Evolutionary conservation across 331 rosid species (phyloP), one percentile per base, ranked within the genome.

Genomic region (Saraca asoca): DNA sequence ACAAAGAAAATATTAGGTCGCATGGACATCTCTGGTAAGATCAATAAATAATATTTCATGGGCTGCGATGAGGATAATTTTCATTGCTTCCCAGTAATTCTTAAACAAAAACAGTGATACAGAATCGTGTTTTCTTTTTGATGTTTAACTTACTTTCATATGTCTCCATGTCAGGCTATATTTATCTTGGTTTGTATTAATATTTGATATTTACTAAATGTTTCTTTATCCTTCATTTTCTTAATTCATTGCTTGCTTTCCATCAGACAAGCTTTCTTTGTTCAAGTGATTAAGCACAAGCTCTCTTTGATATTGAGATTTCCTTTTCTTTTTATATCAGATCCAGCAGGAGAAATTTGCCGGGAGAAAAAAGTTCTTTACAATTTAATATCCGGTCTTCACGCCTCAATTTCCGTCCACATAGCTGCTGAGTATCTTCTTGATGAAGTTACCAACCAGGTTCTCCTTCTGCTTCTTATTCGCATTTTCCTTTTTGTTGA

Each of bases 321-420:
- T 33, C 12, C 66, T 14, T 24, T 60, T 51, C 55, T 15, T 64
- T 46, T 9, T 9, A 2, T 2, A n/a, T 46, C 76, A 79, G 87
- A 80, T 82, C 79, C 85, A 10, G 78, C 83, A 35, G 87, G 77
- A 72, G 87, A 82, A 68, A 69, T 75, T 14, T 82, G 85, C 64
- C 78, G 80, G 56, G 91, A 82, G 73, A 85, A 85, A 72, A 79
- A 85, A 72, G 72, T 85, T 35, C 63, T 85, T 68, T 85, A 77
- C 81, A 85, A 82, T 68, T 43, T 85, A 83, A 85, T 85, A 75
- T 85, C 91, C 17, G 91, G 91, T 75, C 80, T 85, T 60, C 91
- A 85, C 73, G 79, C 91, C 53, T 85, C 91, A n/a, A 85, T 85
- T 66, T 80, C 91, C 4, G 60, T 85, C 49, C 91, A 85, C 78